A percentile compares a stretch with the other conserved stretches of the same genome.
phyloP scores from a whole-genome alignment of 495 filamentous ascomycete species.

The Jackrogersella multiformis region DNA sequence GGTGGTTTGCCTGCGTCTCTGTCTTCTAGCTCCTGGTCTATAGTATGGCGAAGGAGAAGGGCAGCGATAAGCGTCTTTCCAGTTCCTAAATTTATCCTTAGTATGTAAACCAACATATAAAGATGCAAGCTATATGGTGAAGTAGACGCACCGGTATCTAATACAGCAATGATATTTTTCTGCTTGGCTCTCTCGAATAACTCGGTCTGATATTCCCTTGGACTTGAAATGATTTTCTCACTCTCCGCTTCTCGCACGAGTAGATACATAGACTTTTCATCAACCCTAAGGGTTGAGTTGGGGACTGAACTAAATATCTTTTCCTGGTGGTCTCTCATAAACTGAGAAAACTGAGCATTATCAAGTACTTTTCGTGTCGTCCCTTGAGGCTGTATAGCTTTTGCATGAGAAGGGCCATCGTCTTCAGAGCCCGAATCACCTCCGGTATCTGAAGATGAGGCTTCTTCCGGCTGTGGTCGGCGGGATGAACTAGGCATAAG shows the following conservation, averaged over 20 bases:
- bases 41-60: conserved; percentile 78
- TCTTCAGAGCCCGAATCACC: conserved; percentile 35
- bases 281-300: conserved; percentile 19
- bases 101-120: conserved; percentile 15
- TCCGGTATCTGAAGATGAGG: not conserved
- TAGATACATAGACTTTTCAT: conserved; percentile 38
- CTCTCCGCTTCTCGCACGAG: conserved; percentile 47
- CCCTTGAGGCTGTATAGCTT: conserved; percentile 33
- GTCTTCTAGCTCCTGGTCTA: conserved; percentile 80
- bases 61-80: conserved; percentile 97
- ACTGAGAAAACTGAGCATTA: conserved; percentile 42
- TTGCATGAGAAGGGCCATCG: conserved; percentile 35
- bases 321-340: conserved; percentile 37
- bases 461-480: not conserved
- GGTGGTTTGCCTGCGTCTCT: conserved; percentile 67
- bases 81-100: conserved; percentile 67
- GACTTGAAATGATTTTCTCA: conserved; percentile 69
- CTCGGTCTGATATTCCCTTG: conserved; percentile 91
- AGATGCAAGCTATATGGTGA: not conserved
- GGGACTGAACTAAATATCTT: conserved; percentile 41
- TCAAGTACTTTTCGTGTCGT: conserved; percentile 55
- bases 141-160: conserved; percentile 77
- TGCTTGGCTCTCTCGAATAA: conserved; percentile 89
- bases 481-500: not conserved
- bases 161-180: conserved; percentile 90